phyloP scores from a whole-genome alignment of 495 filamentous ascomycete genomes.

The Tuber indicum region DNA sequence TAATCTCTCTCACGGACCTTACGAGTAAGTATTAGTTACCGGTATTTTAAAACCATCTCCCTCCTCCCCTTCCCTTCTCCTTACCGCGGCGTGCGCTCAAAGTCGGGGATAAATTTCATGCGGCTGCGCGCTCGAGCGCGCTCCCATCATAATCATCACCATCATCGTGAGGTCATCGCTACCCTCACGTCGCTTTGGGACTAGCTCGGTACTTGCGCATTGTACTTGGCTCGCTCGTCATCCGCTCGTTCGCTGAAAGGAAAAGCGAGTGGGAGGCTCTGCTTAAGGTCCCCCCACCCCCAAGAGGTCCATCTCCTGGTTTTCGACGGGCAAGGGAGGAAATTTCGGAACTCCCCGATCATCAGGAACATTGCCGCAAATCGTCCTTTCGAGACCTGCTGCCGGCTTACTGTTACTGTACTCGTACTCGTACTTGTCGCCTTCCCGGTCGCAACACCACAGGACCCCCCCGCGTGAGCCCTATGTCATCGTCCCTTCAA shows the following conservation, averaged over 20 bases:
- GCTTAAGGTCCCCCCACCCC: not conserved
- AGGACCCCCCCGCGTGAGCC: not conserved
- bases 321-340: not conserved
- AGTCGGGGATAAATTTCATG: not conserved
- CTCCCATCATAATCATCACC: not conserved
- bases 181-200: not conserved
- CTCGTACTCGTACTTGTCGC: not conserved
- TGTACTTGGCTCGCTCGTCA: not conserved
- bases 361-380: slow-evolving; percentile 2
- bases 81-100: not conserved
- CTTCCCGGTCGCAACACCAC: not conserved
- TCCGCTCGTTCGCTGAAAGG: not conserved
- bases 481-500: not conserved
- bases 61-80: not conserved
- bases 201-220: not conserved
- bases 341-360: not conserved
- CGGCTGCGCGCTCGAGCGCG: not conserved
- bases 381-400: not conserved
- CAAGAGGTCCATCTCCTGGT: not conserved
- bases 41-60: not conserved
- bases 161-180: slow-evolving; percentile 2
- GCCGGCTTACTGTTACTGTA: not conserved
- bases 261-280: slow-evolving; percentile 3
- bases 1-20: not conserved
- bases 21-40: slow-evolving; percentile 3